Evolutionary conservation across 192 early-diverging fungal species (phyloP), one percentile per base, ranked within the genome.

Genomic region (Backusella tarrabulga): DNA sequence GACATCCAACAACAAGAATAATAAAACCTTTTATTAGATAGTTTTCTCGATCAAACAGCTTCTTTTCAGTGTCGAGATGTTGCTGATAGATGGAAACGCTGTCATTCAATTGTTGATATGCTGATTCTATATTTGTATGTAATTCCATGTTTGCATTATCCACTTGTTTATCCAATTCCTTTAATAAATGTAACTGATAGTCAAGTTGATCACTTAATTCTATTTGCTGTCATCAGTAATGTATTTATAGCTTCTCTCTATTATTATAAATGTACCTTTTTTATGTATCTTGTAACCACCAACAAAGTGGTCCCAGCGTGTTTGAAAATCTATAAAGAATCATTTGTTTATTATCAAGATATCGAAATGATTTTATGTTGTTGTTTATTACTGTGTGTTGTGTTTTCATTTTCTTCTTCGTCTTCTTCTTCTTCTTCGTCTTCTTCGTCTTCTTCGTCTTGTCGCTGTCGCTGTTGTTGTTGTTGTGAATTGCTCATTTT

Each of bases 161-260:
- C n/a, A 42, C 74, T 36, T 74, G n/a, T n/a, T 74, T 44, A 34
- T 79, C 77, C 17, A 79, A 44, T 35, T 34, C 35, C 34, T 79
- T 34, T 46, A 79, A 50, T 32, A 21, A 29, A 46, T 15, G 12
- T 4, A 76, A 67, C 70, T 76, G 75, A 6, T 71, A 38, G 4
- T 44, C 29, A 29, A 67, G 26, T 11, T 29, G 26, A 15, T 29
- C 26, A 2, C 12, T 35, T 35, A 67, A 5, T 3, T 34, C 67
- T 67, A 67, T 6, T 66, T 26, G 1, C 0, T 34, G 6, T 32
- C 29, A 67, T 67, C 1, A 21, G 9, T 3, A 21, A 11, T 56
- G 9, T 0, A 56, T 21, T 44, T 17, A 44, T 17, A 44, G 12
- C 3, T 12, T 44, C 12, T 5, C 5, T 44, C 5, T 17, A 44